phyloP scores from a whole-genome alignment of 108 stramenopile genomes.

The Aurantiochytrium sp. region DNA sequence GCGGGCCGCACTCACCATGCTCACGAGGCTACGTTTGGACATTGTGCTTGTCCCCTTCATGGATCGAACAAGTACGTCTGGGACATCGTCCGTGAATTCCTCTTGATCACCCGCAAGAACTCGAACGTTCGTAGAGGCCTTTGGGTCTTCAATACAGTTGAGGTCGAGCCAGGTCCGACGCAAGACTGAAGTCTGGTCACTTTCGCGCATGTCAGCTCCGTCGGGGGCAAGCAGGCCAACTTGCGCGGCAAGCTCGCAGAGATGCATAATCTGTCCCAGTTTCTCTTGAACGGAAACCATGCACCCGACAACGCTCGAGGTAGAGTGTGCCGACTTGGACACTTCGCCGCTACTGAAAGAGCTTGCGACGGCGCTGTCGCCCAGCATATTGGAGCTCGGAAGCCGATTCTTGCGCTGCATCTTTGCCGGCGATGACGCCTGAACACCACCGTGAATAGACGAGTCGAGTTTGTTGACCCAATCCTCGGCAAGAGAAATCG shows the following conservation, averaged over 20 bases:
- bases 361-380: background rate
- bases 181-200: background rate
- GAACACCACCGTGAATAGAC: background rate
- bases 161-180: background rate
- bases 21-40: background rate
- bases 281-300: background rate
- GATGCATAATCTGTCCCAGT: background rate
- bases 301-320: background rate
- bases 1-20: too few relatives aligned
- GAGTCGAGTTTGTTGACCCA: background rate
- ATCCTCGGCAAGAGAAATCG: background rate
- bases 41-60: background rate
- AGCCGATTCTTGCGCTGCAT: background rate
- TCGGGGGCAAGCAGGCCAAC: background rate
- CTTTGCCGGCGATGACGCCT: background rate
- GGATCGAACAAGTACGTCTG: background rate
- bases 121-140: background rate
- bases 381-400: background rate
- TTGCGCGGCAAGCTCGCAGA: background rate
- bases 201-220: background rate
- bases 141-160: background rate
- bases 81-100: background rate
- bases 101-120: background rate
- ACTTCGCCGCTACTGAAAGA: background rate
- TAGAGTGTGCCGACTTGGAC: background rate